These are phyloP conservation scores for Malus hybrid DNA, from an alignment of 331 rosid genomes.

Conservation along the genomic window DNA sequence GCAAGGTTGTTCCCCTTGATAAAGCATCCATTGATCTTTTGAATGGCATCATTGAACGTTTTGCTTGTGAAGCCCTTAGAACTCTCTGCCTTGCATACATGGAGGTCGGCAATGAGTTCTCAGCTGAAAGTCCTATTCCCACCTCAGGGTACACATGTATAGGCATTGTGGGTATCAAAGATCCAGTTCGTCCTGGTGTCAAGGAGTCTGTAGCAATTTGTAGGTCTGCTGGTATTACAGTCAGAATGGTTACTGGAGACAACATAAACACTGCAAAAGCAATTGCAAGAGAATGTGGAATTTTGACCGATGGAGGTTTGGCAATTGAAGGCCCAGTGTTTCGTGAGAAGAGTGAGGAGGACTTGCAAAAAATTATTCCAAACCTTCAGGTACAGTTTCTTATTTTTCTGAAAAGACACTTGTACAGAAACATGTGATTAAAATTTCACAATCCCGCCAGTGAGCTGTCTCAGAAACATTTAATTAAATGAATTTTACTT, in stretches of 20 bases:
- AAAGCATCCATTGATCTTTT: constrained; percentile 38
- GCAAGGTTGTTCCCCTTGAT: constrained; percentile 53
- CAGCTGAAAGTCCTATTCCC: constrained; percentile 51
- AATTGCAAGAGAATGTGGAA: constrained; percentile 96
- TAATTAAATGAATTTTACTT: background rate
- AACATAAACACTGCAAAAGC: constrained; percentile 96
- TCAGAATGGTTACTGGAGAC: constrained; percentile 96
- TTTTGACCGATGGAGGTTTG: constrained; percentile 67
- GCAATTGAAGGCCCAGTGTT: constrained; percentile 95
- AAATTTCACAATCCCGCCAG: background rate
- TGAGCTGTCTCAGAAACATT: background rate
- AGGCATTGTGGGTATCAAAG: constrained; percentile 95
- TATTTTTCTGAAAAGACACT: background rate
- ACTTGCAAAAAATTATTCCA: constrained; percentile 59
- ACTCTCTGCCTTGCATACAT: constrained; percentile 85
- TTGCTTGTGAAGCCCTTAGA: constrained; percentile 89
- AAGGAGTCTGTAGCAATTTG: constrained; percentile 87
- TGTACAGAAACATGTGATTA: background rate
- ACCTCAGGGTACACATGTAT: constrained; percentile 66
- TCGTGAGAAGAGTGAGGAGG: constrained; percentile 67
- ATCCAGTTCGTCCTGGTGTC: constrained; percentile 96
- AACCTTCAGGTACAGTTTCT: constrained; percentile 59
- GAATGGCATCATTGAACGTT: constrained; percentile 57
- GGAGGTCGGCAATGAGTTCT: constrained; percentile 49
- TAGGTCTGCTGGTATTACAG: constrained; percentile 87